A percentile compares a stretch with the other conserved stretches of the same genome.
Conservation (phyloP, 495 filamentous ascomycete species). For the Tuber magnatum region DNA sequence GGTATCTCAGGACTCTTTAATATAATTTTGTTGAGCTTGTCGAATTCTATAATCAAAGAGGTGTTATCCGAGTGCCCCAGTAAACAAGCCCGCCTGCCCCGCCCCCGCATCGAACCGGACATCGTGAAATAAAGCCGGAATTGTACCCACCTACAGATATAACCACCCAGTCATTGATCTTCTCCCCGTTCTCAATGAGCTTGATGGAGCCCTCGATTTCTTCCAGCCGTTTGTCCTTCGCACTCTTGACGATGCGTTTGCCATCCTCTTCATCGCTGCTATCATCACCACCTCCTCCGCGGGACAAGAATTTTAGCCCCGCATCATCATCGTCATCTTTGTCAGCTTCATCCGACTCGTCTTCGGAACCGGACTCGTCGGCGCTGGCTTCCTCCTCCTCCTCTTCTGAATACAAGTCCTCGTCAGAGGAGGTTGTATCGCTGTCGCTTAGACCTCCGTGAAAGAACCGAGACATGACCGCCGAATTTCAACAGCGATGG, state of each 20-base stretch:
- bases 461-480: slow-evolving; percentile 91
- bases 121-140: neutral
- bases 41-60: slow-evolving; percentile 61
- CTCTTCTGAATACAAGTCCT: slow-evolving; percentile 79
- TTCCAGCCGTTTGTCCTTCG: slow-evolving; percentile 92
- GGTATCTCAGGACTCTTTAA: slow-evolving; percentile 70
- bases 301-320: slow-evolving; percentile 73
- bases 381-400: slow-evolving; percentile 49
- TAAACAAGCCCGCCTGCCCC: slow-evolving; percentile 23
- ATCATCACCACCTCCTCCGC: slow-evolving; percentile 66
- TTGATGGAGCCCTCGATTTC: slow-evolving; percentile 84
- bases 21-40: slow-evolving; percentile 91
- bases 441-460: slow-evolving; percentile 86
- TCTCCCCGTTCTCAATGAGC: slow-evolving; percentile 88
- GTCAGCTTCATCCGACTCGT: slow-evolving; percentile 50
- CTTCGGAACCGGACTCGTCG: slow-evolving; percentile 41
- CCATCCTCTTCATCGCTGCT: slow-evolving; percentile 76
- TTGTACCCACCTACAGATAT: slow-evolving; percentile 70
- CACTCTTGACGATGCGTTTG: slow-evolving; percentile 82
- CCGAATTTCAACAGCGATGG: neutral
- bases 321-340: slow-evolving; percentile 58
- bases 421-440: slow-evolving; percentile 71
- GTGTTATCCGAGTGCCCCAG: slow-evolving; percentile 22
- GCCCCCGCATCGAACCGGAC: slow-evolving; percentile 15
- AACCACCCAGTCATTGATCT: slow-evolving; percentile 93